Percentiles rank a stretch among this genome's conserved stretches.
Conservation (phyloP, 306 rosid genomes). For the Ormosia emarginata region DNA sequence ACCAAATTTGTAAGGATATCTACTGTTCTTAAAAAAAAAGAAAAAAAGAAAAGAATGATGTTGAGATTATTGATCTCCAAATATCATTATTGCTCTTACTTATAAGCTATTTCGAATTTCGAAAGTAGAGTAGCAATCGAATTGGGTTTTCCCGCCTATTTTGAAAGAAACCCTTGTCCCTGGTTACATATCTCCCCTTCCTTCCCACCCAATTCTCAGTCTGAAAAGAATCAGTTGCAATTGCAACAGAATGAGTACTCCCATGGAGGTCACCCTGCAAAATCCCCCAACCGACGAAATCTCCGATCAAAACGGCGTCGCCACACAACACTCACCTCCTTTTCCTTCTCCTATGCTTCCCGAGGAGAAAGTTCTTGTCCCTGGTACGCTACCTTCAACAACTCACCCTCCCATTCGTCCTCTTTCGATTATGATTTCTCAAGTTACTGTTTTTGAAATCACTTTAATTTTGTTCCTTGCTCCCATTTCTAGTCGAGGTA, state of each 20-base stretch:
- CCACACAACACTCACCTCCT: slow-evolving; percentile 28
- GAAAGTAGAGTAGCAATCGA: no score
- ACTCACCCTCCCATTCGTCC: neutral
- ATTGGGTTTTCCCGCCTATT: slow-evolving; percentile 65
- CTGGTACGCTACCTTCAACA: slow-evolving; percentile 43
- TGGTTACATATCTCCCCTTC: neutral
- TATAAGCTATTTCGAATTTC: no score
- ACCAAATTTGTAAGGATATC: no score
- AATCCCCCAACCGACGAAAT: slow-evolving; percentile 32
- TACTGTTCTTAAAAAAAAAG: no score
- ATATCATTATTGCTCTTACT: no score
- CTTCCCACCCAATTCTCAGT: neutral
- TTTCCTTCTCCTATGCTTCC: slow-evolving; percentile 30
- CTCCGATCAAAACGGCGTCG: slow-evolving; percentile 39
- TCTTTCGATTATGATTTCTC: neutral
- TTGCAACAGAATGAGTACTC: slow-evolving; percentile 44
- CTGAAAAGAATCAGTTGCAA: neutral
- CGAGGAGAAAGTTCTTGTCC: slow-evolving; percentile 64
- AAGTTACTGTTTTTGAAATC: neutral
- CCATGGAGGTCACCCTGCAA: slow-evolving; percentile 66
- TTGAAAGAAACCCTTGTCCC: neutral
- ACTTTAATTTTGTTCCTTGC: neutral
- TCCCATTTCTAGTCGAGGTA: slow-evolving; percentile 59
- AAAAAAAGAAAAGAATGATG: no score
- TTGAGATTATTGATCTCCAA: no score